These are phyloP conservation scores for Stephania cephalantha DNA, from an alignment of 164 flowering plant genomes.

Conservation along the genomic window DNA sequence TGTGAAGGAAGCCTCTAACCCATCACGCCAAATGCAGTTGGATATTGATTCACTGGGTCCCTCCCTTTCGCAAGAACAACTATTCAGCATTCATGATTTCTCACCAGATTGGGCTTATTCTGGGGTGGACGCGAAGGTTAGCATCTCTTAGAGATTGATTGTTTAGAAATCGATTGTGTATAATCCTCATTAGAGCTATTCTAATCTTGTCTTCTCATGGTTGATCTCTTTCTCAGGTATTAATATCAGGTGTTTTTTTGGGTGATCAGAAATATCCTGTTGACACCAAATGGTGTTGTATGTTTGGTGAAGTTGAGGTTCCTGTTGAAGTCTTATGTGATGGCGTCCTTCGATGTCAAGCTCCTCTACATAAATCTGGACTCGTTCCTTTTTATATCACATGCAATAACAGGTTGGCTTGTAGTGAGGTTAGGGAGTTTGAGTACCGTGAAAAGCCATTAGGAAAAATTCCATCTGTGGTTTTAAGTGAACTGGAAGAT, in stretches of 20 bases:
- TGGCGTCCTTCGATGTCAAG: constrained; percentile 51
- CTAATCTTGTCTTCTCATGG: constrained; percentile 1
- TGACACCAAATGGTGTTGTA: constrained; percentile 55
- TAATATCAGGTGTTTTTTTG: constrained; percentile 54
- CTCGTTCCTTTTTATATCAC: constrained; percentile 70
- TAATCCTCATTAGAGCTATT: not conserved
- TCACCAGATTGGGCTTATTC: constrained; percentile 76
- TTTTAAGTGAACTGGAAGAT: constrained; percentile 29
- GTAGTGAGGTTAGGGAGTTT: constrained; percentile 80
- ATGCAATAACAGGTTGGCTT: constrained; percentile 61
- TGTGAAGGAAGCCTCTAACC: constrained; percentile 51
- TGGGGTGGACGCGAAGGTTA: constrained; percentile 53
- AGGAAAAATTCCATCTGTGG: constrained; percentile 8
- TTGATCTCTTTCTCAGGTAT: constrained; percentile 37
- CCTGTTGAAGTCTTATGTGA: constrained; percentile 46
- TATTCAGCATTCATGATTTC: constrained; percentile 56
- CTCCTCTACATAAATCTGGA: constrained; percentile 55
- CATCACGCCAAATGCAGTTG: constrained; percentile 53
- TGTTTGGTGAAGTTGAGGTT: constrained; percentile 84
- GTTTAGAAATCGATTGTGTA: not conserved
- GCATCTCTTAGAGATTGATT: not conserved
- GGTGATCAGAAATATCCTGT: constrained; percentile 23
- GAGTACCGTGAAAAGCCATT: constrained; percentile 43
- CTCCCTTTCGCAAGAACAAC: constrained; percentile 68
- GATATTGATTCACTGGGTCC: constrained; percentile 49